Percentiles rank a stretch among this genome's conserved stretches.
Conservation (phyloP, 179 eudicot species). For the Vitellaria paradoxa region DNA sequence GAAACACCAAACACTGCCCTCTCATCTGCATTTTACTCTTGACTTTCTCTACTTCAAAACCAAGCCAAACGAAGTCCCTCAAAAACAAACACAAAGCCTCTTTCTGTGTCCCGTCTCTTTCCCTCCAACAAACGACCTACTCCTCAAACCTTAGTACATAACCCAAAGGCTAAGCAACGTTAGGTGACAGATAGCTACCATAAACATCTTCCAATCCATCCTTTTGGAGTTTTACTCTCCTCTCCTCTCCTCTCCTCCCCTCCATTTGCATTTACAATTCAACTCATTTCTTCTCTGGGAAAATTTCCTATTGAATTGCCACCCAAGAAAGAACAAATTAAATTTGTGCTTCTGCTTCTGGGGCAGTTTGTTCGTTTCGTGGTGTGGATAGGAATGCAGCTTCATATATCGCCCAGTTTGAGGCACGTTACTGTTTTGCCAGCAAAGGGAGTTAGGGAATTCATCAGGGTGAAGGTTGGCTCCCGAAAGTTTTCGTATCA, state of each 20-base stretch:
- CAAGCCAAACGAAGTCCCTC: no score
- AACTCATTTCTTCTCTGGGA: background rate
- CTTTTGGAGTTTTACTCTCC: constrained; percentile 11
- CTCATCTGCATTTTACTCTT: constrained; percentile 22
- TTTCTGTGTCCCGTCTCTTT: constrained; percentile 52
- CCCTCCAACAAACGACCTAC: constrained; percentile 29
- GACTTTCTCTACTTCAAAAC: background rate
- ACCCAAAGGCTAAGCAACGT: constrained; percentile 58
- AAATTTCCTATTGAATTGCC: background rate
- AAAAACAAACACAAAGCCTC: background rate
- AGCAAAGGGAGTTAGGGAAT: constrained; percentile 72
- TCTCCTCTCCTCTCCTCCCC: background rate
- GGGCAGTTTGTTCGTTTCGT: no score
- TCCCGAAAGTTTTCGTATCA: constrained; percentile 75
- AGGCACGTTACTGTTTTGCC: constrained; percentile 86
- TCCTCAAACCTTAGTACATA: constrained; percentile 3
- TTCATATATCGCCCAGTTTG: constrained; percentile 90
- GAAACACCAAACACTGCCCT: constrained; percentile 48
- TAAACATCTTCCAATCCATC: constrained; percentile 17
- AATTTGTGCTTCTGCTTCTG: no score
- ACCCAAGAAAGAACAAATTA: no score
- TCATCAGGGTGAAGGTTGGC: constrained; percentile 74
- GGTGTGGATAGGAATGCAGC: constrained; percentile 52
- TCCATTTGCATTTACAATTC: constrained; percentile 9
- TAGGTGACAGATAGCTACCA: constrained; percentile 78